Conservation (phyloP, 1,139 yeast species). For the Hansenula lynferdii region DNA sequence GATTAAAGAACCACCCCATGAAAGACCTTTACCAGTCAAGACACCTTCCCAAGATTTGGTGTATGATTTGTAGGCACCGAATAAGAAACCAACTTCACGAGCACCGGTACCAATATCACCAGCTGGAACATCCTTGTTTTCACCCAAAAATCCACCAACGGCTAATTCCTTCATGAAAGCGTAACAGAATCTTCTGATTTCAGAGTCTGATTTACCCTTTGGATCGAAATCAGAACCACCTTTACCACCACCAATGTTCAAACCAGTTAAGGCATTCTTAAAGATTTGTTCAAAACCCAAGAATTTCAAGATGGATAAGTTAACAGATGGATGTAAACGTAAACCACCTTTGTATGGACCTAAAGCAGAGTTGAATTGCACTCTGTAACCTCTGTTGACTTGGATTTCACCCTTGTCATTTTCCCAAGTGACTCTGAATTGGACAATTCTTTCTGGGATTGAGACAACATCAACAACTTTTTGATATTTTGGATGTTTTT, state of each 20-base stretch:
- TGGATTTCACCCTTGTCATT: constrained; percentile 88
- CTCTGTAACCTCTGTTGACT: constrained; percentile 97
- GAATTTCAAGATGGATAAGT: constrained; percentile 90
- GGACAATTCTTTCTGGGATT: constrained; percentile 93
- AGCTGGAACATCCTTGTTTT: constrained; percentile 97
- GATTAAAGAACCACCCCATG: constrained; percentile 99
- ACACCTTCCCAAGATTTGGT: constrained; percentile 96
- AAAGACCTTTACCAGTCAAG: constrained; percentile 94
- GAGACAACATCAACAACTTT: constrained; percentile 88
- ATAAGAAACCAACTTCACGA: constrained; percentile 83
- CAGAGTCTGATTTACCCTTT: constrained; percentile 87
- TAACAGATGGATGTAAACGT: constrained; percentile 96
- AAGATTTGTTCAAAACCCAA: constrained; percentile 98
- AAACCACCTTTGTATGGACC: constrained; percentile 99
- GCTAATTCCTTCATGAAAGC: constrained; percentile 95
- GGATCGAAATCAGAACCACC: constrained; percentile 99
- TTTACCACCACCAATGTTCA: constrained; percentile 99
- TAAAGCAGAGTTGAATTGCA: constrained; percentile 95
- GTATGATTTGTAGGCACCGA: constrained; percentile 94
- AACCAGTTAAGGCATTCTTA: constrained; percentile 96
- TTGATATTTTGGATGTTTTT: constrained; percentile 84
- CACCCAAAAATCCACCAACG: constrained; percentile 77
- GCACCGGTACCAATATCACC: constrained; percentile 97
- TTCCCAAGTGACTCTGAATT: constrained; percentile 98
- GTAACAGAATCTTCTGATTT: constrained; percentile 95